Base-by-base conservation (phyloP, 441 rosid species). In the Pelargonium cotyledonis region DNA sequence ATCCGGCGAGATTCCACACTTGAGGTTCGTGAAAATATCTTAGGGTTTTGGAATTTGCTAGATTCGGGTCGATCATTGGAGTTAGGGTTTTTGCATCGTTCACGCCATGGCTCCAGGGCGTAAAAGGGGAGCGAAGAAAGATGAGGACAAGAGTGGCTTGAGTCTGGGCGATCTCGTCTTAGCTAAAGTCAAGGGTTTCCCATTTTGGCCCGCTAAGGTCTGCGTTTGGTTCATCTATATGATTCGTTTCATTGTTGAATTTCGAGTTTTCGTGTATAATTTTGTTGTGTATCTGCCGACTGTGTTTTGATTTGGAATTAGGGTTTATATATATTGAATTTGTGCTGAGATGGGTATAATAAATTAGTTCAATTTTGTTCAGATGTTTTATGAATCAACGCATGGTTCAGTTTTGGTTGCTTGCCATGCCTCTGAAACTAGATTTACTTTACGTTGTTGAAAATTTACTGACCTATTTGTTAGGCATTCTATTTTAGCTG, bases 161-260 rank as follows among this genome's bases (percentile, higher is more conserved):
- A 82, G 90, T 71, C 69, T 91, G 76, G 99, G 97, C 77, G 98
- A 96, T 96, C 97, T 91, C 68, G 97, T 96, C 66, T 95, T 92
- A 49, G 97, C 99, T 73, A 96, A 89, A 82, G 98, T 96, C 81
- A 91, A 96, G 87, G 99, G 99, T 23, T 89, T 86, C 80, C 99
- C 97, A 71, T 81, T 85, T 81, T 95, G 99, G 99, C 99, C 98
- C 81, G 99, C 99, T 66, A 88, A 89, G 96, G 99, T 95, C 43
- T 31, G 65, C 29, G 16, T 57, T 57, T 19, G 9, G 29, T 23
- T 57, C 23, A 19, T 19, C 29, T 57, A 8, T 57, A 6, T 21
- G 63, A 4, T 60, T 12, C 15, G 12, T 60, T 29, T 60, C 38
- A 12, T 60, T 31, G 26, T 9, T 10, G 12, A 23, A 21, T 21